Percentiles rank a stretch among this genome's conserved stretches.
phyloP scores from a whole-genome alignment of 257 asterid species.

The Lycium ferocissimum region DNA sequence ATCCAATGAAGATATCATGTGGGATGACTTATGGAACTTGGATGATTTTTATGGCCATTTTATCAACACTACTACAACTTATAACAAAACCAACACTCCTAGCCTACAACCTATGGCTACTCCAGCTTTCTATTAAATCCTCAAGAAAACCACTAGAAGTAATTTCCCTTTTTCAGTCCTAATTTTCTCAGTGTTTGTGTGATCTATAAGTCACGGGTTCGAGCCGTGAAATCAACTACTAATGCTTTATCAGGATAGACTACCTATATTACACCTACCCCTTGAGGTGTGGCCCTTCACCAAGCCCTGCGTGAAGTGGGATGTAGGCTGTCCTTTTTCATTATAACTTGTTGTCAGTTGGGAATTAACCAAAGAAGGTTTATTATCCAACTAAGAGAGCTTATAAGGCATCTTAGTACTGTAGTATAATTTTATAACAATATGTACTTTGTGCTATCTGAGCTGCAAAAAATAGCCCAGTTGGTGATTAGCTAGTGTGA shows the following conservation, averaged over 20 bases:
- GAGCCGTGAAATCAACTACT: not conserved
- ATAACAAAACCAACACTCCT: conserved; percentile 36
- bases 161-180: not conserved
- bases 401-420: not conserved
- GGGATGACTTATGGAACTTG: conserved; percentile 79
- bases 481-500: not conserved
- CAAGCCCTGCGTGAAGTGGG: not conserved
- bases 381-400: conserved; percentile 13
- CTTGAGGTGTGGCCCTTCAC: not conserved
- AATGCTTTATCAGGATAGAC: not conserved
- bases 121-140: conserved; percentile 41
- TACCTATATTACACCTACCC: not conserved
- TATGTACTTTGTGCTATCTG: conserved; percentile 3
- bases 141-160: conserved; percentile 8
- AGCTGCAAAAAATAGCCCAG: not conserved
- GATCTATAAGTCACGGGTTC: not conserved
- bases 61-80: conserved; percentile 28
- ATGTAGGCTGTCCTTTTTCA: not conserved
- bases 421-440: not conserved
- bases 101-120: conserved; percentile 33
- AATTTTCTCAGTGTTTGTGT: not conserved
- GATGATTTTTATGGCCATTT: conserved; percentile 58
- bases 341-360: not conserved
- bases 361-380: conserved; percentile 16
- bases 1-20: conserved; percentile 51